Percentiles rank a stretch among this genome's conserved stretches.
These are phyloP conservation scores for Petunia axillaris DNA, from an alignment of 257 asterid genomes.

Conservation along the genomic window DNA sequence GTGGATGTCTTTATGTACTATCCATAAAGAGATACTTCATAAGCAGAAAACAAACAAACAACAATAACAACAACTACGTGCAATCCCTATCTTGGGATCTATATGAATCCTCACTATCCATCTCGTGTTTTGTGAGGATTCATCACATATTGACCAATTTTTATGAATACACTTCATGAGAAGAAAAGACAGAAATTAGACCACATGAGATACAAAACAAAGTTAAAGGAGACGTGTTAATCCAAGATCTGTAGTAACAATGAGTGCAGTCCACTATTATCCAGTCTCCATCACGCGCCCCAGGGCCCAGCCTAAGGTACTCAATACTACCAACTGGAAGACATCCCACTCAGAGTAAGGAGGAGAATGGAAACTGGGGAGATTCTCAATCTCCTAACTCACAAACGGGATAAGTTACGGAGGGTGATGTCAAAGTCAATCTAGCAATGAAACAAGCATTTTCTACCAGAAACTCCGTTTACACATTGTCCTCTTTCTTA, in stretches of 20 bases:
- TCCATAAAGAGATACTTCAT: neutral
- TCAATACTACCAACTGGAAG: neutral
- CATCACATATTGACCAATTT: neutral
- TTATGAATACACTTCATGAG: neutral
- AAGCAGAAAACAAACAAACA: slow-evolving; percentile 21
- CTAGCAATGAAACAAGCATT: slow-evolving; percentile 16
- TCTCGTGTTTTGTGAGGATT: neutral
- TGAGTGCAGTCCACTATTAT: neutral
- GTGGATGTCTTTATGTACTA: neutral
- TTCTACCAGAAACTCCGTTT: neutral
- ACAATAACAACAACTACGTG: neutral
- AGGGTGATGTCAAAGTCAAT: neutral
- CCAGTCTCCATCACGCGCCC: neutral
- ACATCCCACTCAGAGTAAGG: neutral
- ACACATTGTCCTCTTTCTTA: neutral
- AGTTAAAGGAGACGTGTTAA: neutral
- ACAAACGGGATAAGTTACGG: neutral
- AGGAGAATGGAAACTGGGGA: neutral
- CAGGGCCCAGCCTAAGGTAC: neutral
- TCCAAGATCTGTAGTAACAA: neutral
- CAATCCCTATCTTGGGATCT: slow-evolving; percentile 16
- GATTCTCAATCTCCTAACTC: slow-evolving; percentile 16
- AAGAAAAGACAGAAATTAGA: neutral
- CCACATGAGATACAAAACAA: neutral
- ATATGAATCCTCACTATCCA: neutral